Evolutionary conservation across 75 land plant species (phyloP).

Genomic region (Pseudotsuga menziesii): DNA sequence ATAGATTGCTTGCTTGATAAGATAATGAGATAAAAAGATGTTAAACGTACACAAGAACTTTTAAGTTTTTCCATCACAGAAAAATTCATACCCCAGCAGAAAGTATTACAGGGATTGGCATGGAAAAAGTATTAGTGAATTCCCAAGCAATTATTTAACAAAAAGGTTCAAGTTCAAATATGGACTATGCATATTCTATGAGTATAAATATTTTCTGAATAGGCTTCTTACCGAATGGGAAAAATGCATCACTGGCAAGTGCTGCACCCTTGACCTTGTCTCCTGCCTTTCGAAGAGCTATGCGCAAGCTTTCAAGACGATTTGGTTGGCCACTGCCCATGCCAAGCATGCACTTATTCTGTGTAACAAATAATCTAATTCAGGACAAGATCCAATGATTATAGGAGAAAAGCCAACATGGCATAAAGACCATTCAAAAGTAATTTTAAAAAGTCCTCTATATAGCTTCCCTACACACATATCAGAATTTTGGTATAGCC

Average conservation of each 20-base stretch:
- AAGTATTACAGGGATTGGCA: not conserved
- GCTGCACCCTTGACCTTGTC: constrained; percentile 89
- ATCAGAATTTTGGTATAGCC: not conserved
- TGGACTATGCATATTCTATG: not conserved
- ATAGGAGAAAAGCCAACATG: not conserved
- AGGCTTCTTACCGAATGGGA: constrained; percentile 76
- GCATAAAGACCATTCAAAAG: not conserved
- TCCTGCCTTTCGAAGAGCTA: constrained; percentile 93
- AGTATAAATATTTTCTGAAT: not conserved
- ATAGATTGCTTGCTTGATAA: not conserved
- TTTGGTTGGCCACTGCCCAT: constrained; percentile 99
- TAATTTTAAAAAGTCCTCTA: not conserved
- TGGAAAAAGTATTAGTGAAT: not conserved
- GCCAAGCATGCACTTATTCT: constrained; percentile 95
- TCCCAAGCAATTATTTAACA: not conserved
- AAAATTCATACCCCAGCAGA: not conserved
- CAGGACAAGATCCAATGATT: not conserved
- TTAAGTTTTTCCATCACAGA: not conserved
- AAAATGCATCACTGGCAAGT: constrained; percentile 99
- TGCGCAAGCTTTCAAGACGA: constrained; percentile 82
- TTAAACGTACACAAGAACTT: not conserved
- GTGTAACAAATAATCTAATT: constrained; percentile 10
- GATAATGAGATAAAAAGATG: not conserved
- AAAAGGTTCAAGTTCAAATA: not conserved
- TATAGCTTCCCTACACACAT: no score